Evolutionary conservation across 2,329 filamentous ascomycete genomes (phyloP), one percentile per base, ranked within the genome.

Genomic region (Dryadomyces quercus-mongolicae): DNA sequence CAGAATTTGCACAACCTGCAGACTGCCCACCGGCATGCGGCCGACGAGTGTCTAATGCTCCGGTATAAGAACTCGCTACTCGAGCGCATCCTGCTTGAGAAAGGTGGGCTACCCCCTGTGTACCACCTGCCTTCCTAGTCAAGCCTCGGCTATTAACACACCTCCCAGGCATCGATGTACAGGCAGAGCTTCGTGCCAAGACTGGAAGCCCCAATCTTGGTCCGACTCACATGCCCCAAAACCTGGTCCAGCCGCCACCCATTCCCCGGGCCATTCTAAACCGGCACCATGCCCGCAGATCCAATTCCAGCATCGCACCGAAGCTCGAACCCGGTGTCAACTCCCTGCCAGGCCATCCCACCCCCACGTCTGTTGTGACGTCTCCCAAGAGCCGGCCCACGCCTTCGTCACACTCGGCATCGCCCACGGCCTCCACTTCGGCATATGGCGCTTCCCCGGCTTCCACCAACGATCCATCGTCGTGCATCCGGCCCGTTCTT

Each of bases 61-160:
- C 86, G 93, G 56, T 98, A 97, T 71, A 97, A 97, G 75, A 98
- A 97, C 69, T 97, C 93, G 44, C 75, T 97, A 50, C 79, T 98
- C 40, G 93, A 98, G 72, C 83, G 93, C 56, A 95, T 98, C 65
- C 78, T 98, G 53, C 78, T 98, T 42, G 93, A 98, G 72, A 97
- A 97, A 78, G 91, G 90, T 93, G 71, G 42, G 58, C n/a, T 2
- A 15, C 3, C 16, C 43, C 25, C 40, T 16, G 34, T 20, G 9
- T 21, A 20, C 20, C 21, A 25, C 53, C 15, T 54, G 25, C 25
- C 25, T 55, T 56, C 54, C 38, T 18, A 5, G 13, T 10, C 18
- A 16, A 1, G 16, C 18, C 42, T 38, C 25, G 15, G 6, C 15
- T n/a, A n/a, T 31, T 56, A 48, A 58, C 52, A 48, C 22, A 2